Percentiles rank a stretch among this genome's conserved stretches.
These are phyloP conservation scores for Kalanchoe fedtschenkoi DNA, from an alignment of 164 flowering plant species.

Conservation along the genomic window DNA sequence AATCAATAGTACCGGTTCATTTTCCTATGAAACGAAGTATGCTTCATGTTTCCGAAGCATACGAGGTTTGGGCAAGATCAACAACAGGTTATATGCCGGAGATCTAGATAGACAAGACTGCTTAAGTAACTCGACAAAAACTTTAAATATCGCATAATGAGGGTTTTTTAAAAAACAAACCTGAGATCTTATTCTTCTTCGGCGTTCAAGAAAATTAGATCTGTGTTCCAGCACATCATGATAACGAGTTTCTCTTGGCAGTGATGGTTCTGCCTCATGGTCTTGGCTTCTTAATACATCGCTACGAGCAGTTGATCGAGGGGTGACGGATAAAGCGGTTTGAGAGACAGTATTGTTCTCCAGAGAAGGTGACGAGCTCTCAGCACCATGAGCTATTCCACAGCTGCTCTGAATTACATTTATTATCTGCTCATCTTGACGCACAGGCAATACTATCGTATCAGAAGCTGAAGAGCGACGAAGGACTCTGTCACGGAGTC, in stretches of 20 bases:
- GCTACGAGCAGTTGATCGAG: constrained; percentile 20
- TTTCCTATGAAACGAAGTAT: neutral
- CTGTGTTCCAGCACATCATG: constrained; percentile 63
- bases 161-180: constrained; percentile 32
- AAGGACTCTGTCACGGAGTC: constrained; percentile 94
- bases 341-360: constrained; percentile 18
- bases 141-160: neutral
- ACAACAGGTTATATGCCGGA: neutral
- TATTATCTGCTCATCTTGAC: constrained; percentile 39
- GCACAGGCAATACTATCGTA: constrained; percentile 35
- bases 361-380: constrained; percentile 16
- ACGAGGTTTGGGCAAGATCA: neutral
- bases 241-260: constrained; percentile 53
- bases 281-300: constrained; percentile 30
- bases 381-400: constrained; percentile 18
- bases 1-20: neutral
- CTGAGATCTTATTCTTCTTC: constrained; percentile 95
- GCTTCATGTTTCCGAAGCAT: neutral
- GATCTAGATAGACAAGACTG: neutral
- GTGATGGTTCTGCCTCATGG: constrained; percentile 35
- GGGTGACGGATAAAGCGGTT: constrained; percentile 25
- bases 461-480: constrained; percentile 64
- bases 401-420: constrained; percentile 24
- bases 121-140: neutral
- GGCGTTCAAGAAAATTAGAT: constrained; percentile 72